These are phyloP conservation scores for Wallacemonas sp. DNA, from an alignment of 208 protist genomes.

Conservation along the genomic window DNA sequence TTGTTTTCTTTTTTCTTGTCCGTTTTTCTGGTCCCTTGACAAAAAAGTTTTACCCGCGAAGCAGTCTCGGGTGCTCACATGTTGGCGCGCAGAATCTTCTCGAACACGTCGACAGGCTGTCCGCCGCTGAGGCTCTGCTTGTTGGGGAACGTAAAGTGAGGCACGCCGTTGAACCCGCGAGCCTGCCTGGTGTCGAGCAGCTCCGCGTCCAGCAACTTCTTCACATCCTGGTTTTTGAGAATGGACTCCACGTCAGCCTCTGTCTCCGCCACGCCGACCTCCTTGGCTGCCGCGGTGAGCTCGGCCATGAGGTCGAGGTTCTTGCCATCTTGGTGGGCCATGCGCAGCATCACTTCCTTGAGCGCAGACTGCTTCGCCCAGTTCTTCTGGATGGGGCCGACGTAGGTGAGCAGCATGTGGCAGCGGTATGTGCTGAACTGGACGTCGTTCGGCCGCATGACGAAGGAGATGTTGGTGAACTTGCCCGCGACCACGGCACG, in stretches of 20 bases:
- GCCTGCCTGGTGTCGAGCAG: conserved; percentile 3
- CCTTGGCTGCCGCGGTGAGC: conserved; percentile 24
- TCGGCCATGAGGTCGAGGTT: conserved; percentile 28
- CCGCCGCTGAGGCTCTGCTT: conserved; percentile 31
- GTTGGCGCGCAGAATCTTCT: conserved; percentile 23
- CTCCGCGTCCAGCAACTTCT: conserved; percentile 25
- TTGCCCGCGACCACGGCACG: conserved; percentile 24
- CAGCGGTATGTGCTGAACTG: conserved; percentile 42
- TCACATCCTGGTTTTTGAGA: conserved; percentile 17
- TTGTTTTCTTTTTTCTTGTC: neutral
- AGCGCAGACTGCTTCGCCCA: conserved; percentile 32
- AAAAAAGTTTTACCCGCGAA: too few relatives aligned
- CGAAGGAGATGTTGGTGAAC: conserved; percentile 35
- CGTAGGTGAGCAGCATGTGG: conserved; percentile 39
- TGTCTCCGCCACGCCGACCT: conserved; percentile 25
- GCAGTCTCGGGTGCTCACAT: too few relatives aligned
- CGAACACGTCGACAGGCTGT: conserved; percentile 34
- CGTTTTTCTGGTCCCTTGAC: too few relatives aligned
- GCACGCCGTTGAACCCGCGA: conserved; percentile 32
- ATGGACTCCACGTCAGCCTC: conserved; percentile 29
- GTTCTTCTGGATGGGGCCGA: conserved; percentile 22
- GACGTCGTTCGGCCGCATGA: conserved; percentile 6
- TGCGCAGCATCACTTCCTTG: conserved; percentile 47
- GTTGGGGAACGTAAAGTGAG: conserved; percentile 43
- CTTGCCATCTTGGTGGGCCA: conserved; percentile 40